Evolutionary conservation across 768 basidiomycete genomes (phyloP).

Genomic region (Russula earlei): DNA sequence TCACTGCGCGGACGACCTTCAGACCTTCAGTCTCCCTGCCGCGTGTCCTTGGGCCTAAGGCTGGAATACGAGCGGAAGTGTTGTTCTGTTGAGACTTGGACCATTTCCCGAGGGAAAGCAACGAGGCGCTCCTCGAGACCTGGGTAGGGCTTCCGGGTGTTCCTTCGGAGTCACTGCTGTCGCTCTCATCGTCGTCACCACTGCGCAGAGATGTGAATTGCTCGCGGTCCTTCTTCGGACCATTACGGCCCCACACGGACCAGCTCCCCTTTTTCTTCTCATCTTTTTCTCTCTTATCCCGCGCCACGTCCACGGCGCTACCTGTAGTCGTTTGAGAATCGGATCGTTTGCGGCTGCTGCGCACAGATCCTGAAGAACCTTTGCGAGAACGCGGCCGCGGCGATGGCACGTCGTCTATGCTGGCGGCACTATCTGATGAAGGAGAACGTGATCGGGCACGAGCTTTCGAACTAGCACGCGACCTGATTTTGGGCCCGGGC

Average conservation of each 20-base stretch:
- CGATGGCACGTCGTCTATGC: constrained; percentile 1
- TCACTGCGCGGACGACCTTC: constrained; percentile 53
- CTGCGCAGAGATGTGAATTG: constrained; percentile 47
- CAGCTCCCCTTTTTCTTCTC: constrained; percentile 50
- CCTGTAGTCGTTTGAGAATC: constrained; percentile 41
- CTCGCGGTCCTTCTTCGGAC: constrained; percentile 28
- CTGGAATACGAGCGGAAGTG: constrained; percentile 6
- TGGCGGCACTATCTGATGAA: not conserved
- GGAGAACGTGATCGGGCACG: constrained; percentile 6
- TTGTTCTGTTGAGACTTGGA: constrained; percentile 8
- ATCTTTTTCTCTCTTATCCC: constrained; percentile 34
- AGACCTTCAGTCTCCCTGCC: constrained; percentile 5
- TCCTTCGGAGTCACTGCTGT: constrained; percentile 22
- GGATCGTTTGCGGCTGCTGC: constrained; percentile 50
- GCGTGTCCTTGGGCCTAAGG: constrained; percentile 30
- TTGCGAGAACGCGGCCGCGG: constrained; percentile 21
- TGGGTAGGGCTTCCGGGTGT: constrained; percentile 24
- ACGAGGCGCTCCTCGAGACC: constrained; percentile 1
- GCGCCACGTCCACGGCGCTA: constrained; percentile 29
- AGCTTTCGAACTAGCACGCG: constrained; percentile 9
- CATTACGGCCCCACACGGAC: constrained; percentile 12
- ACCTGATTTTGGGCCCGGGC: constrained; percentile 9
- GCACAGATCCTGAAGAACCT: constrained; percentile 30
- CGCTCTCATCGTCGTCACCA: constrained; percentile 38
- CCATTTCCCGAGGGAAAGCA: constrained; percentile 17